Evolutionary conservation across 2,329 filamentous ascomycete species (phyloP), one percentile per base, ranked within the genome.

Genomic region (Eutypa lata): DNA sequence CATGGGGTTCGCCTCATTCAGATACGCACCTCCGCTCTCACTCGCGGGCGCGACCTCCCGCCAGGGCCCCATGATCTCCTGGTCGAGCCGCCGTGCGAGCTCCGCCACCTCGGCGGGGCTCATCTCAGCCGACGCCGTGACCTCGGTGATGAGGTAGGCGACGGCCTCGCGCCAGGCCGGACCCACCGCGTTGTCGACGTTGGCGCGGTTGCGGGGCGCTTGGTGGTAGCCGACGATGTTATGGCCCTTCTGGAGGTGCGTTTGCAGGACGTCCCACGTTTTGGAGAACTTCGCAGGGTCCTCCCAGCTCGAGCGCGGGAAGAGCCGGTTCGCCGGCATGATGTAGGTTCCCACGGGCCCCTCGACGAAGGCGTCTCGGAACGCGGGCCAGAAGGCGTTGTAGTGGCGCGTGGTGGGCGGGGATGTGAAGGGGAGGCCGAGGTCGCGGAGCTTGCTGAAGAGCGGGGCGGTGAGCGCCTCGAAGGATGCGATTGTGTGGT

Each of bases 1-100:
- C n/a, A 61, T 57, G 18, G 68, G 70, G 57, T 73, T 68, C 1
- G 67, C 71, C 63, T 77, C 73, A 52, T 74, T 75, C 61, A 70
- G 54, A 51, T 73, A 72, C 3, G 62, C 50, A 6, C 69, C 69
- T 7, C 54, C 54, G 18, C 57, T 54, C 22, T 31, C 47, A 7
- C 53, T 53, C 1, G 57, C 55, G 2, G 60, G 61, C 13, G 57
- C 52, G 11, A 53, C 54, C 16, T 57, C 56, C 26, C 63, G 49
- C 22, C 53, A 54, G 1, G 64, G 63, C 49, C 62, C 55, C 43
- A 67, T 57, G 45, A 62, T 54, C 28, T 63, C 53, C 22, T 66
- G 65, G 2, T 22, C 21, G 57, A 68, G 63, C 16, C 53, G 52
- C 22, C 42, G 53, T 53, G 52, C 65, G 64, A 4, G 54, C 53